phyloP scores from a whole-genome alignment of 1,284 basidiomycete genomes.

The Cryptococcus sp. region DNA sequence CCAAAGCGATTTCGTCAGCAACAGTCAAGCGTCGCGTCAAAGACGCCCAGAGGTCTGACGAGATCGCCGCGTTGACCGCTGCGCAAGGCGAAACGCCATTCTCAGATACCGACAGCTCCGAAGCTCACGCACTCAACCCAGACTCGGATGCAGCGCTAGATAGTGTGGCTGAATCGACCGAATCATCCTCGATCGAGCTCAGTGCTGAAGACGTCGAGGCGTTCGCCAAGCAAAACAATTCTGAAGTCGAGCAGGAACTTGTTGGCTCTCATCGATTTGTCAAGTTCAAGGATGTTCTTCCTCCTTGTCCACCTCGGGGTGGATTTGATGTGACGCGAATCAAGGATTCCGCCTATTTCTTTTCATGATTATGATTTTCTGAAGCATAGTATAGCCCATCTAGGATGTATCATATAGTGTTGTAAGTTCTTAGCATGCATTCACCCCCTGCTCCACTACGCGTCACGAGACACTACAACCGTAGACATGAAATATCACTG shows the following conservation, averaged over 20 bases:
- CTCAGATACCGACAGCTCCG: not conserved
- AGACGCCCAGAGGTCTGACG: constrained; percentile 9
- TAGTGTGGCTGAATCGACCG: not conserved
- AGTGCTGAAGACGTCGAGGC: not conserved
- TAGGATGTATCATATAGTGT: not conserved
- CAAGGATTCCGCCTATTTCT: constrained; percentile 81
- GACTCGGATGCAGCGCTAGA: constrained; percentile 2
- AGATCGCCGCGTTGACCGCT: constrained; percentile 4
- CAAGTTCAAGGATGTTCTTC: constrained; percentile 69
- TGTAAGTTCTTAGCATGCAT: not conserved
- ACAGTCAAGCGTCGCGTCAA: constrained; percentile 9
- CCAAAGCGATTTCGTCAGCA: constrained; percentile 12
- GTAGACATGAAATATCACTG: too few species aligned
- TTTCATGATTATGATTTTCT: constrained; percentile 49
- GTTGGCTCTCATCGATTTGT: constrained; percentile 56
- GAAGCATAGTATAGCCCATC: not conserved
- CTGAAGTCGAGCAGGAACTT: constrained; percentile 13
- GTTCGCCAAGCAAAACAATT: not conserved
- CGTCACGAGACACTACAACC: too few species aligned
- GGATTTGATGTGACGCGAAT: constrained; percentile 82
- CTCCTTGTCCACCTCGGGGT: constrained; percentile 80
- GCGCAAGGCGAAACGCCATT: not conserved
- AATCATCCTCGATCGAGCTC: not conserved
- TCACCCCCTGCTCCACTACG: not conserved
- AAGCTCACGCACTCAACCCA: not conserved